Evolutionary conservation across 2,329 filamentous ascomycete genomes (phyloP), one percentile per base, ranked within the genome.

Genomic region (Fusarium ambrosium): DNA sequence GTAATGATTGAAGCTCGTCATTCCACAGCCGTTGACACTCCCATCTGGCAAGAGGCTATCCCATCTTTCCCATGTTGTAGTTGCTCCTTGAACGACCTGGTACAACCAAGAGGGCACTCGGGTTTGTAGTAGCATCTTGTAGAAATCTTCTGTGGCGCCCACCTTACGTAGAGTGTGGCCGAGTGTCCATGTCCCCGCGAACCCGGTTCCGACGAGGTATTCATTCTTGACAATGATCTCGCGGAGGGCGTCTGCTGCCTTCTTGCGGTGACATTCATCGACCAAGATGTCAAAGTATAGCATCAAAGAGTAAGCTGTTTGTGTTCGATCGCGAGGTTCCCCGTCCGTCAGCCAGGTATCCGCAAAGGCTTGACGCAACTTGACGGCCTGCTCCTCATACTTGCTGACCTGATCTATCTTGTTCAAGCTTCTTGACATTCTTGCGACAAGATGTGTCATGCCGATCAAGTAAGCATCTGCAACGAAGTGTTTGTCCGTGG

Each of bases 41-140:
- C 43, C 43, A 7, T 45, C 43, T 4, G 43, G 20, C 43, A 87
- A 74, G 36, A 88, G 78, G 20, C 83, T 85, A 62, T 89, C 86
- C 87, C 87, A 88, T 2, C 87, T 82, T 70, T 89, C 87, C 87
- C 87, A 89, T 0, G 84, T 86, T 0, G 86, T 88, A 0, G 87
- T 88, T 0, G 82, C 86, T 11, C 81, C 81, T 83, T 85, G 84
- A 1, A 80, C 82, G 6, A 89, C 83, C 9, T 85, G 86, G 62
- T 87, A 88, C 1, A 89, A 75, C 87, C 87, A 89, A 0, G 84
- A 86, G 0, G 86, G 87, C 1, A 84, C 82, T 4, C 81, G 75
- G 6, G 82, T 85, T 73, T 88, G 83, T 6, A 86, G 79, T 1
- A 89, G 80, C 85, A 89, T 88, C 20, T 81, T 80, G 73, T 89